Conservation (phyloP, 257 asterid genomes). For the Craterostigma plantagineum region DNA sequence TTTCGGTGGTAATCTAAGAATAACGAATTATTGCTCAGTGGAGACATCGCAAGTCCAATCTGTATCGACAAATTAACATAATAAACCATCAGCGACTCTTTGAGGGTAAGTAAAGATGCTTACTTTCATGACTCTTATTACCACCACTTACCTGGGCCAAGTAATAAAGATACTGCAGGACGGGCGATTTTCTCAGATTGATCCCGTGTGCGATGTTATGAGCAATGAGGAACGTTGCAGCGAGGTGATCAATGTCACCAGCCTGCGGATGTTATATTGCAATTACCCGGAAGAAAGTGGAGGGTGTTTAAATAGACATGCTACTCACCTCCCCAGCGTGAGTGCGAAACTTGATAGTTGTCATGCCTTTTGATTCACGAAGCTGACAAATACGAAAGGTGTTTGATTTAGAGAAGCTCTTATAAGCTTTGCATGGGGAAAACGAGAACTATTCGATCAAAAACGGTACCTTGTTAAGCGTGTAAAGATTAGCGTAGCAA, state of each 20-base stretch:
- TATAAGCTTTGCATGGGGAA: neutral
- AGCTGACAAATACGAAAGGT: conserved; percentile 35
- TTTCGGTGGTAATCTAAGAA: conserved; percentile 95
- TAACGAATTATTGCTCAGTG: conserved; percentile 88
- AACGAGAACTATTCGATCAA: neutral
- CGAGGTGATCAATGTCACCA: conserved; percentile 94
- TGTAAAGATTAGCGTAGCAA: conserved; percentile 93
- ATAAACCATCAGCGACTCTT: too few species aligned
- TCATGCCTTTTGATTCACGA: conserved; percentile 93
- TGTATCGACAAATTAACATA: conserved; percentile 16
- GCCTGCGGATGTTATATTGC: conserved; percentile 34
- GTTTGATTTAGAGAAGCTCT: neutral
- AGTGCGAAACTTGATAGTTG: conserved; percentile 86
- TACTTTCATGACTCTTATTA: too few species aligned
- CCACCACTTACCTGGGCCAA: conserved; percentile 73
- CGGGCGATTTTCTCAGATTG: conserved; percentile 89
- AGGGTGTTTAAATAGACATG: neutral
- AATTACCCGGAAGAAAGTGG: neutral
- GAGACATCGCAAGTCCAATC: conserved; percentile 99
- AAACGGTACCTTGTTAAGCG: conserved; percentile 95
- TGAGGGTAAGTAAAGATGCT: too few species aligned
- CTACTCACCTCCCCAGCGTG: conserved; percentile 86
- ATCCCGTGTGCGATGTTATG: conserved; percentile 92
- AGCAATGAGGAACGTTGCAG: conserved; percentile 78
- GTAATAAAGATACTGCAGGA: conserved; percentile 80